Conservation (phyloP, 1,284 basidiomycete species). For the Erythrobasidium hasegawianum region DNA sequence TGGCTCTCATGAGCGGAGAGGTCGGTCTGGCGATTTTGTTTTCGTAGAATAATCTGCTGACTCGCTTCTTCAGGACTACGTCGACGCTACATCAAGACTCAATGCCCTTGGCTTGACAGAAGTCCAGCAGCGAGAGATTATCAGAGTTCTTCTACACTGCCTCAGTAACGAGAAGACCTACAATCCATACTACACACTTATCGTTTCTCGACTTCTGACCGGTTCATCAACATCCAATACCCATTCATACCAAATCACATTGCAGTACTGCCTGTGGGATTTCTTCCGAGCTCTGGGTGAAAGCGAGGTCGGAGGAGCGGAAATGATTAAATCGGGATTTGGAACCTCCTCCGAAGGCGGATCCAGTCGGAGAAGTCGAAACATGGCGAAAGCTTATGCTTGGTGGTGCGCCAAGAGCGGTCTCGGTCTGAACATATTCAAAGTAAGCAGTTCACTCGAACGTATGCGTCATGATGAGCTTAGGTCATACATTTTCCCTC, state of each 20-base stretch:
- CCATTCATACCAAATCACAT: slow-evolving; percentile 75
- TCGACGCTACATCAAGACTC: slow-evolving; percentile 84
- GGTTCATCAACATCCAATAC: slow-evolving; percentile 46
- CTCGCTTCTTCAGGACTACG: slow-evolving; percentile 70
- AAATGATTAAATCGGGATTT: slow-evolving; percentile 64
- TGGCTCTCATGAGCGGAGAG: slow-evolving; percentile 88
- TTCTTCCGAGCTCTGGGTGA: slow-evolving; percentile 89
- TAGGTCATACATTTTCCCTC: neutral
- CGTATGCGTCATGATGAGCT: neutral
- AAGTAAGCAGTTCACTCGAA: slow-evolving; percentile 59
- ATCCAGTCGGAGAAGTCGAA: slow-evolving; percentile 57
- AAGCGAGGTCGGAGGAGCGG: slow-evolving; percentile 71
- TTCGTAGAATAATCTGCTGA: neutral
- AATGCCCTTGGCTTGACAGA: slow-evolving; percentile 78
- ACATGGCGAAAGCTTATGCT: slow-evolving; percentile 70
- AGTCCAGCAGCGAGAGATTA: slow-evolving; percentile 87
- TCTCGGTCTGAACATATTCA: slow-evolving; percentile 70
- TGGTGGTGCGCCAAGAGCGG: slow-evolving; percentile 78
- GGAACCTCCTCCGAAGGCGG: slow-evolving; percentile 50
- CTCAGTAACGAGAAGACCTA: slow-evolving; percentile 86
- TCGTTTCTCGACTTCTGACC: slow-evolving; percentile 60
- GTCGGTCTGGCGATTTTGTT: slow-evolving; percentile 55
- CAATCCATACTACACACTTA: slow-evolving; percentile 93
- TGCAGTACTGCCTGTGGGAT: slow-evolving; percentile 97
- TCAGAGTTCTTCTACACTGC: slow-evolving; percentile 88